Conservation (phyloP, 768 basidiomycete genomes). For the Psilocybe tampanensis region DNA sequence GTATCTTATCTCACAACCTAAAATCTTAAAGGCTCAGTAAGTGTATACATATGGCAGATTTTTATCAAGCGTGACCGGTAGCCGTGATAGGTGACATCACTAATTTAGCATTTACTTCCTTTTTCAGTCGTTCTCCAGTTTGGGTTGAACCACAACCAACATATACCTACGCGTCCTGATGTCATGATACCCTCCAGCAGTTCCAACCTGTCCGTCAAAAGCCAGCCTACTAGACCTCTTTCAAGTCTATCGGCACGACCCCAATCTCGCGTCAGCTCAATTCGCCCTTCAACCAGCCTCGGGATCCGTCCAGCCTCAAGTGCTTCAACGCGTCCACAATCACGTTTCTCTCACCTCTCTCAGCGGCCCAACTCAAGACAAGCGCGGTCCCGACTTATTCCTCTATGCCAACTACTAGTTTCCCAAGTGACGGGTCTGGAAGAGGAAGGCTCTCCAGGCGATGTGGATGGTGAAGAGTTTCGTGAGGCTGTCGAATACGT, state of each 20-base stretch:
- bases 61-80: too few species aligned
- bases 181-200: slow-evolving; percentile 26
- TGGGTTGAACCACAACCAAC: neutral
- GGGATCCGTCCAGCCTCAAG: slow-evolving; percentile 47
- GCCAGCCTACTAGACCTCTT: slow-evolving; percentile 18
- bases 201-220: slow-evolving; percentile 25
- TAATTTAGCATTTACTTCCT: slow-evolving; percentile 5
- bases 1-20: too few species aligned
- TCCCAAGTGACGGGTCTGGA: slow-evolving; percentile 54
- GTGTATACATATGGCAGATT: too few species aligned
- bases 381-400: slow-evolving; percentile 55
- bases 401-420: slow-evolving; percentile 56
- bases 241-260: slow-evolving; percentile 22
- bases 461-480: slow-evolving; percentile 40
- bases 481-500: slow-evolving; percentile 56
- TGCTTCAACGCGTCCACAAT: slow-evolving; percentile 44
- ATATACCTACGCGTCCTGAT: neutral
- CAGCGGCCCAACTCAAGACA: slow-evolving; percentile 52
- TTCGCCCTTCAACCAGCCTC: slow-evolving; percentile 25
- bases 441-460: slow-evolving; percentile 39
- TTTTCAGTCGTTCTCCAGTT: neutral
- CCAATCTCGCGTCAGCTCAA: slow-evolving; percentile 26
- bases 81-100: neutral
- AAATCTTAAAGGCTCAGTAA: too few species aligned
- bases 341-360: slow-evolving; percentile 44